phyloP scores from a whole-genome alignment of 495 filamentous ascomycete species.

The Thermothielavioides terrestris region DNA sequence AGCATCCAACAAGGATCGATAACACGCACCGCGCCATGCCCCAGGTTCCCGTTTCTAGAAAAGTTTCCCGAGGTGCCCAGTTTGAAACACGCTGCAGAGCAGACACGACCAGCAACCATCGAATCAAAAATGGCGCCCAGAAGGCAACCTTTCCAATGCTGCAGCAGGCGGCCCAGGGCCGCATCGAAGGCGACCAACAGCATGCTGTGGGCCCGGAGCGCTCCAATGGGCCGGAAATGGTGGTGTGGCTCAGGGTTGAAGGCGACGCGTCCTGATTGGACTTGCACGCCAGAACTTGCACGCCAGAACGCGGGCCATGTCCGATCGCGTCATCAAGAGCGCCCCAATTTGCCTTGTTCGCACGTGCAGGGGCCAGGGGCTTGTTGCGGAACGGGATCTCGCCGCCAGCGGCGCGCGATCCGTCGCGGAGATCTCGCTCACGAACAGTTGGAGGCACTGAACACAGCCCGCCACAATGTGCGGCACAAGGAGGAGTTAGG shows the following conservation, averaged over 20 bases:
- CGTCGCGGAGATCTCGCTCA: no score
- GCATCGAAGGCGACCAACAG: not conserved
- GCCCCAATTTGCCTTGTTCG: not conserved
- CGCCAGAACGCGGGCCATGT: slow-evolving; percentile 13
- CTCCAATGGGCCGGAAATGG: slow-evolving; percentile 17
- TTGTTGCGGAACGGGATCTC: not conserved
- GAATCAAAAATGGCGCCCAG: not conserved
- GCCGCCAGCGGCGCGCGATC: not conserved
- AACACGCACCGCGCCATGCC: no score
- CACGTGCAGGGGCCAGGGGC: not conserved
- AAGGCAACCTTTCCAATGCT: not conserved
- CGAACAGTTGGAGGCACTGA: no score
- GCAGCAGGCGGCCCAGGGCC: not conserved
- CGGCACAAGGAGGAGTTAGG: no score
- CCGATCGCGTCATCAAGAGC: slow-evolving; percentile 21
- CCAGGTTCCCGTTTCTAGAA: no score
- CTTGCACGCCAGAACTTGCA: slow-evolving; percentile 13
- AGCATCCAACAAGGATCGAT: not conserved
- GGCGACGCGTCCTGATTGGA: slow-evolving; percentile 21
- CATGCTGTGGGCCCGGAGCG: slow-evolving; percentile 8
- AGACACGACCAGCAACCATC: not conserved
- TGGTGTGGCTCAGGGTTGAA: slow-evolving; percentile 11
- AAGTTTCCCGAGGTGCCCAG: no score
- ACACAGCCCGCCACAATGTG: no score
- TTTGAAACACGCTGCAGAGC: no score